phyloP scores from a whole-genome alignment of 352 stramenopile species.

The Globisporangium yorkense region DNA sequence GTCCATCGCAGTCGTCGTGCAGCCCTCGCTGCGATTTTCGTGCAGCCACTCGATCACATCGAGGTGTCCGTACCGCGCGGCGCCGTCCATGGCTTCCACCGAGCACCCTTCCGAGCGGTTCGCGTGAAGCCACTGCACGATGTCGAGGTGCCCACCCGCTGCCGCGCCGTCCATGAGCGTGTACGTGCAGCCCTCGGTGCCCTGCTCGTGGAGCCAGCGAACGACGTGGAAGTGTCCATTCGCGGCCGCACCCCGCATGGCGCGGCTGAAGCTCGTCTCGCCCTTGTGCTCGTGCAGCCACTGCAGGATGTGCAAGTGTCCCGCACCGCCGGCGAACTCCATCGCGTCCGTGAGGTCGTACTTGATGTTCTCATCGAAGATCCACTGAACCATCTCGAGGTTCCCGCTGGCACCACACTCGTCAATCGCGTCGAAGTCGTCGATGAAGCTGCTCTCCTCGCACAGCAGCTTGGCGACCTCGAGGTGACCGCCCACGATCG shows the following conservation, averaged over 20 bases:
- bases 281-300: slow-evolving; percentile 19
- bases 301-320: slow-evolving; percentile 20
- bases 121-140: slow-evolving; percentile 16
- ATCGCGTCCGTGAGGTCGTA: slow-evolving; percentile 16
- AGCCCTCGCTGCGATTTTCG: slow-evolving; percentile 26
- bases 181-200: slow-evolving; percentile 16
- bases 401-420: slow-evolving; percentile 9
- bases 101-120: slow-evolving; percentile 11
- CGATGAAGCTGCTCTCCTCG: slow-evolving; percentile 8
- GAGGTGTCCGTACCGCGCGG: slow-evolving; percentile 7
- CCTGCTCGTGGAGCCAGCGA: slow-evolving; percentile 16
- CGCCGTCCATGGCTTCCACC: slow-evolving; percentile 9
- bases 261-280: slow-evolving; percentile 10
- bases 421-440: slow-evolving; percentile 12
- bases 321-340: slow-evolving; percentile 13
- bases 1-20: slow-evolving; percentile 7
- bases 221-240: slow-evolving; percentile 19
- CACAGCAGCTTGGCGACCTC: slow-evolving; percentile 11
- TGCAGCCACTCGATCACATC: slow-evolving; percentile 33
- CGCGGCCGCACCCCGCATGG: slow-evolving; percentile 12
- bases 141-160: slow-evolving; percentile 5
- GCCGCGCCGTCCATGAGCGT: slow-evolving; percentile 19
- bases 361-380: slow-evolving; percentile 10
- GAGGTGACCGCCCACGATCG: slow-evolving; percentile 12
- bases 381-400: slow-evolving; percentile 10